Percentiles rank a stretch among this genome's conserved stretches.
These are phyloP conservation scores for Talaromyces albobiverticillius DNA, from an alignment of 2,329 filamentous ascomycete species.

Conservation along the genomic window DNA sequence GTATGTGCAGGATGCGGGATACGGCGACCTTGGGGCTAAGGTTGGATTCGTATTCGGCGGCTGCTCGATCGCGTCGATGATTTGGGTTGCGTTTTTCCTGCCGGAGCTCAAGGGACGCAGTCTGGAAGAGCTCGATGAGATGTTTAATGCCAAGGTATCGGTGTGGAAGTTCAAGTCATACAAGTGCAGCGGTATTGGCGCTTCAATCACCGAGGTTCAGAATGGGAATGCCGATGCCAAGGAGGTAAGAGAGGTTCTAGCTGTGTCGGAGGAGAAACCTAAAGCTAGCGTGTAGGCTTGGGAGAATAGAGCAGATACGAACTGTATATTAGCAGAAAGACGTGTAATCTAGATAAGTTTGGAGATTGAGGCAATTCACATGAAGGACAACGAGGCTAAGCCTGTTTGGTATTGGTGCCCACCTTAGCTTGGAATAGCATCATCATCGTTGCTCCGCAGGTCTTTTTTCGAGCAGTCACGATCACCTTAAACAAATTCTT, in stretches of 20 bases:
- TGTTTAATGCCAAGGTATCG: constrained; percentile 18
- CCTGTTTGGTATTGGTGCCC: too few species aligned
- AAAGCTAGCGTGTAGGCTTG: background rate
- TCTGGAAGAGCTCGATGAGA: constrained; percentile 28
- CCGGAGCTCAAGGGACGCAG: constrained; percentile 24
- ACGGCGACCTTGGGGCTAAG: constrained; percentile 19
- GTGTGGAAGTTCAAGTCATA: background rate
- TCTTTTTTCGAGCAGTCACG: too few species aligned
- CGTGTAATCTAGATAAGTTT: too few species aligned
- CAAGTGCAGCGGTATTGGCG: background rate
- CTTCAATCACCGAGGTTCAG: background rate
- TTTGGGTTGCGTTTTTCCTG: constrained; percentile 24
- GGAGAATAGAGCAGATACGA: too few species aligned
- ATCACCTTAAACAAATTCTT: too few species aligned
- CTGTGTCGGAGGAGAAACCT: background rate
- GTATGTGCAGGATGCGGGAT: constrained; percentile 23
- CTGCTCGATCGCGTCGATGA: constrained; percentile 22
- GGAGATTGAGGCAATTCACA: too few species aligned
- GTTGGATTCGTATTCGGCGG: constrained; percentile 23
- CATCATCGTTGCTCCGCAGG: too few species aligned
- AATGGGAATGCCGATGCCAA: background rate
- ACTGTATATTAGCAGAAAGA: too few species aligned
- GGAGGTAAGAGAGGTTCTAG: background rate
- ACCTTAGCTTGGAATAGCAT: too few species aligned
- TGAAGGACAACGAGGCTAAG: too few species aligned